Percentiles rank a stretch among this genome's conserved stretches.
Evolutionary conservation across 2,329 filamentous ascomycete species (phyloP).

Genomic region (Sclerotinia spermophila): DNA sequence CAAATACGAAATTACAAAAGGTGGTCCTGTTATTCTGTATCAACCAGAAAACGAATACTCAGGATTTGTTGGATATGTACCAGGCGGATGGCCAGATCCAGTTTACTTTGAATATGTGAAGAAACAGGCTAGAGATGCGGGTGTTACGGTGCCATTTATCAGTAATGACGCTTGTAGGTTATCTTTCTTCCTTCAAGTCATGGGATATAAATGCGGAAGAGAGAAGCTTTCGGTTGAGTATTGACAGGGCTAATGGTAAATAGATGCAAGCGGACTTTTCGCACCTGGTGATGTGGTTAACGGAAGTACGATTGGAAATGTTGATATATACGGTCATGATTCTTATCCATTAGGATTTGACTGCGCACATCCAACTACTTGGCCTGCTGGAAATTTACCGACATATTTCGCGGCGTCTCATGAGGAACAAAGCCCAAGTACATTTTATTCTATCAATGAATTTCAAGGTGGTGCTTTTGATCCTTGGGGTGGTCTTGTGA

Average conservation of each 20-base stretch:
- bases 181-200: neutral
- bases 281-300: conserved; percentile 32
- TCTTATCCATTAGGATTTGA: conserved; percentile 46
- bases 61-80: conserved; percentile 44
- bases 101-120: conserved; percentile 69
- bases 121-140: conserved; percentile 62
- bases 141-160: conserved; percentile 71
- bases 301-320: conserved; percentile 34
- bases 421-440: conserved; percentile 57
- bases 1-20: conserved; percentile 75
- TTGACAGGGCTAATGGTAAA: conserved; percentile 10
- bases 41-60: conserved; percentile 84
- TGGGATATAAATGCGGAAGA: neutral
- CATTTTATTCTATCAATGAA: conserved; percentile 58
- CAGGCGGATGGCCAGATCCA: conserved; percentile 56
- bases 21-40: conserved; percentile 72
- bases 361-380: conserved; percentile 48
- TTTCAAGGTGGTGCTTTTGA: conserved; percentile 72
- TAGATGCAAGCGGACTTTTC: conserved; percentile 30
- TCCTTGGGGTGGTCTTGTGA: conserved; percentile 62
- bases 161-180: conserved; percentile 61
- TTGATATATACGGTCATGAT: conserved; percentile 41
- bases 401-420: conserved; percentile 54
- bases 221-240: neutral
- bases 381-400: conserved; percentile 56